Base-by-base conservation (phyloP, 2,329 filamentous ascomycete species). In the Fusarium hainanense region DNA sequence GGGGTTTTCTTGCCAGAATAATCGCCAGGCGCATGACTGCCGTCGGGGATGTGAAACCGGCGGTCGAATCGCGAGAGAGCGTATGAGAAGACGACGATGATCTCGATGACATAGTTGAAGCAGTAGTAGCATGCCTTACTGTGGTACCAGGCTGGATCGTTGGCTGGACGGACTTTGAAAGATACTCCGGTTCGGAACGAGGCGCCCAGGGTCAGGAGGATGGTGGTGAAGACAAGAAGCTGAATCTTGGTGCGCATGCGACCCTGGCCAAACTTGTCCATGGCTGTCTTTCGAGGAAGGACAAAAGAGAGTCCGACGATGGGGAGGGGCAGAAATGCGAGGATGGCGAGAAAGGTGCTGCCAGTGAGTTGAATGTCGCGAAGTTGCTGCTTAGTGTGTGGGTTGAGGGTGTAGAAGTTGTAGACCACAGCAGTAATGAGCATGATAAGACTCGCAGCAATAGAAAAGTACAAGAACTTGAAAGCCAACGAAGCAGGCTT, bases 41-140 rank as follows among this genome's bases (percentile, higher is more conserved):
- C 90, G 76, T 96, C 82, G 2, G 92, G 92, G 25, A 96, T 82
- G 75, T 91, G 85, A 81, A 95, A 97, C 43, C 92, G 87, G 66
- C 85, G 84, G 77, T 97, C 94, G 66, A 96, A 89, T 32, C 93
- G 86, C 21, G 85, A 79, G 18, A 91, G 75, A 1, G 90, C 85
- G 79, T 92, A 95, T 11, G 90, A 80, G 55, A 85, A 86, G 7
- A 95, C 85, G 40, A 93, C 88, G 25, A 91, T 76, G 42, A 94
- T 81, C 79, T 97, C 94, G 40, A 94, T 83, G 18, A 82, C 82
- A 76, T 92, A 97, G 80, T 93, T 92, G 82, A 96, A 92, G 75
- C 89, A 81, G 81, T 96, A 97, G 82, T 93, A 97, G 73, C 87
- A 88, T 3, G 89, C 87, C 77, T 90, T 92, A 74, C 82, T 82